Evolutionary conservation across 2,329 filamentous ascomycete species (phyloP).

Genomic region (Paracamarosporium sp.): DNA sequence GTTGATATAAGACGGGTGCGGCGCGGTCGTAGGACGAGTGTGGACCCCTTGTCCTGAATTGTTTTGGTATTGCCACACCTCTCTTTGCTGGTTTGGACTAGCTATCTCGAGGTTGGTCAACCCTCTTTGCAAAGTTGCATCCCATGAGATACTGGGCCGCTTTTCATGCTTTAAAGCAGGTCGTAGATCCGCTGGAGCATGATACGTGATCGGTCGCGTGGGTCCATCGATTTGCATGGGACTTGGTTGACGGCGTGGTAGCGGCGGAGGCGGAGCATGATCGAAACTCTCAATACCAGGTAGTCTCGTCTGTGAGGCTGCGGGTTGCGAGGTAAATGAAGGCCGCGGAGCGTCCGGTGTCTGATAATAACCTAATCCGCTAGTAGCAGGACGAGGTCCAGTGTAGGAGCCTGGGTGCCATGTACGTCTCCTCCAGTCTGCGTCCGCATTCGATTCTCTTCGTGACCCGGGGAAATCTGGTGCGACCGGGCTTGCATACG

Average conservation of each 20-base stretch:
- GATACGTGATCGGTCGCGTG: conserved; percentile 50
- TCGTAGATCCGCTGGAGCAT: conserved; percentile 35
- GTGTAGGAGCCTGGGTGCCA: conserved; percentile 84
- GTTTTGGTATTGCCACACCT: conserved; percentile 43
- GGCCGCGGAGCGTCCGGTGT: conserved; percentile 69
- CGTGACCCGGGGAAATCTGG: conserved; percentile 69
- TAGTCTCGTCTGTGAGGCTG: conserved; percentile 70
- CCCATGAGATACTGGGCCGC: conserved; percentile 60
- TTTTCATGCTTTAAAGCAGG: conserved; percentile 35
- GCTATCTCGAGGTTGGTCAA: conserved; percentile 72
- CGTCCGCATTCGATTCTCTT: conserved; percentile 74
- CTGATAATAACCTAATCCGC: conserved; percentile 76
- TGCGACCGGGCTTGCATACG: conserved; percentile 71
- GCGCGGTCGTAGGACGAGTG: conserved; percentile 44
- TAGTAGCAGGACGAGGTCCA: conserved; percentile 68
- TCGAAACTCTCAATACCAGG: conserved; percentile 95
- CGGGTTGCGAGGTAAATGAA: conserved; percentile 60
- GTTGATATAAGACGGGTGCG: conserved; percentile 43
- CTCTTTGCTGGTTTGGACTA: conserved; percentile 46
- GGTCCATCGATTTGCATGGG: conserved; percentile 78
- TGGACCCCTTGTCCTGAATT: conserved; percentile 25
- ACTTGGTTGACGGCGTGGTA: conserved; percentile 70
- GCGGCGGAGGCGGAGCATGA: conserved; percentile 69
- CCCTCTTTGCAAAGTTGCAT: conserved; percentile 70
- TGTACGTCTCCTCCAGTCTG: conserved; percentile 81